Evolutionary conservation across 176 grass and related monocot genomes (phyloP), one percentile per base, ranked within the genome.

Genomic region (Cymbopogon citratus): DNA sequence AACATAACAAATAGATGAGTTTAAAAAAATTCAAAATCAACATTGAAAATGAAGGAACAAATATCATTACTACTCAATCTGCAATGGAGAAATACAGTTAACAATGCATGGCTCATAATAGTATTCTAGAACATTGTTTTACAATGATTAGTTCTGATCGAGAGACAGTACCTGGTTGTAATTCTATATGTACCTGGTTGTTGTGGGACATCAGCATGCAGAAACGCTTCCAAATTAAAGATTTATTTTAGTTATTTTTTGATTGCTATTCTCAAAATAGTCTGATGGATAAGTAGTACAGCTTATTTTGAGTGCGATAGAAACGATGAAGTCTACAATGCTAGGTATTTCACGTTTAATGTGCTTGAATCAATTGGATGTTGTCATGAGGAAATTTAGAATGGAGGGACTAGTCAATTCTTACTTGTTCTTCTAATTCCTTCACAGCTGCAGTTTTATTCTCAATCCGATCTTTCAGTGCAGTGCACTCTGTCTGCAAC

Each of bases 361-460:
- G 13, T 26, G 65, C 40, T 70, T 63, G 15, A 73, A 83, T 38
- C 27, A 49, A 10, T 41, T 41, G 9, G 39, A 8, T 11, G 0
- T 10, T 44, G 8, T 44, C 41, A 13, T 44, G 41, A 44, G 41
- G 41, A 46, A 15, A 14, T 46, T 15, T 5, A 46, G 44, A 46
- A 15, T 15, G 44, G 1, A 5, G 3, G 13, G 13, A 46, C 12
- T 5, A 15, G 13, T 46, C 44, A 93, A 90, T 43, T 43, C 41
- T 44, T 44, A 44, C 41, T 93, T 95, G 92, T 67, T 94, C 90
- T 90, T 95, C 82, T 62, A 98, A 84, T 26, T 98, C 95, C 84
- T 94, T 86, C 81, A 98, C 70, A 93, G 93, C 93, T 76, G 41
- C 12, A 63, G 38, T 85, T 92, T 98, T 95, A 88, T 93, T 95